Evolutionary conservation across 441 rosid genomes (phyloP).

Genomic region (Gossypium trilobum): DNA sequence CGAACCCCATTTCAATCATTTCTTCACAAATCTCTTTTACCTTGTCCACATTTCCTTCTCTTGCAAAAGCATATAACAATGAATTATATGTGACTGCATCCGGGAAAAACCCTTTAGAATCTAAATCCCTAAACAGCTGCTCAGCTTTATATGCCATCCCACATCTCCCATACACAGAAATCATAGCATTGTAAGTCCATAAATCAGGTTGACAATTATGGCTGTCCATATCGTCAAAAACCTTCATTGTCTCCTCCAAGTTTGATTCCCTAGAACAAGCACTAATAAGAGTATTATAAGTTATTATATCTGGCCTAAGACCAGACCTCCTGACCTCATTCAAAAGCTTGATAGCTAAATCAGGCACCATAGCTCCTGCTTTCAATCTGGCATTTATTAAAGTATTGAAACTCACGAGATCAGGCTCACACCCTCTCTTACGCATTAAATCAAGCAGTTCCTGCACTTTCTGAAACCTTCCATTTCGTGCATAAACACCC

Average conservation of each 20-base stretch:
- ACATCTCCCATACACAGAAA: conserved; percentile 82
- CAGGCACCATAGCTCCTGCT: conserved; percentile 45
- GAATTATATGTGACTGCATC: conserved; percentile 87
- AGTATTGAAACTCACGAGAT: conserved; percentile 87
- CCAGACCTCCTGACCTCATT: conserved; percentile 69
- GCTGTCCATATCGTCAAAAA: conserved; percentile 64
- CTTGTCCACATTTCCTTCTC: conserved; percentile 66
- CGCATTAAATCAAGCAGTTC: conserved; percentile 70
- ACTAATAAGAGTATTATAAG: conserved; percentile 81
- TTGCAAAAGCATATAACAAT: conserved; percentile 90
- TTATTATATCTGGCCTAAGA: conserved; percentile 75
- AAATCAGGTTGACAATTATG: conserved; percentile 73
- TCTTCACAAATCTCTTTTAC: conserved; percentile 59
- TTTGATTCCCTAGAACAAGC: conserved; percentile 76
- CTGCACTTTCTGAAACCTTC: conserved; percentile 55
- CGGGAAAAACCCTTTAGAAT: conserved; percentile 62
- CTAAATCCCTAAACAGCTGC: conserved; percentile 61
- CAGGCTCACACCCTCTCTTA: conserved; percentile 69
- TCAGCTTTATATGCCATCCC: conserved; percentile 63
- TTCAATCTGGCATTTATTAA: conserved; percentile 76
- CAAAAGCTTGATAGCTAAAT: conserved; percentile 52
- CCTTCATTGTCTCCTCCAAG: conserved; percentile 65
- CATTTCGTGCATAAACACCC: conserved; percentile 79
- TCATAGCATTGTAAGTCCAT: conserved; percentile 97
- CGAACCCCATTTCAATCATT: conserved; percentile 71